These are phyloP conservation scores for Chrysosporium keratinophilum DNA, from an alignment of 2,329 filamentous ascomycete genomes.

Conservation along the genomic window DNA sequence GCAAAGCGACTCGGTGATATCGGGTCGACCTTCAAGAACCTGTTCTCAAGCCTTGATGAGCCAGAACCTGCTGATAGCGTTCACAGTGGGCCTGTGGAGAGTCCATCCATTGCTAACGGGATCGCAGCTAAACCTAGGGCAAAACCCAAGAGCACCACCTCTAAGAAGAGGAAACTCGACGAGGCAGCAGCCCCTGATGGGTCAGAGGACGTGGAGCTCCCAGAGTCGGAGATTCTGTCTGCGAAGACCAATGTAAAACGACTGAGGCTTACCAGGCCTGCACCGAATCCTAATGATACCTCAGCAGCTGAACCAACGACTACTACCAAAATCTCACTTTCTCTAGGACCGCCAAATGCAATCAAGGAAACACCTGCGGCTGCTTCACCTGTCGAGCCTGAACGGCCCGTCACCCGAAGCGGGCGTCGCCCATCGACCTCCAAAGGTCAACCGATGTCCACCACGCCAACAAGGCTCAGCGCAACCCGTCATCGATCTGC, in stretches of 20 bases:
- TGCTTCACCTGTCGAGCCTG: conserved; percentile 12
- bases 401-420: conserved; percentile 11
- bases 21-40: conserved; percentile 30
- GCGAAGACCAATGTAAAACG: conserved; percentile 27
- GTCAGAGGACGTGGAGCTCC: conserved; percentile 18
- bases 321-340: conserved; percentile 12
- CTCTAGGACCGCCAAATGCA: conserved; percentile 13
- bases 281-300: conserved; percentile 15
- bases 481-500: conserved; percentile 20
- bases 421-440: conserved; percentile 16
- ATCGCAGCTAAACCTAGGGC: conserved; percentile 20
- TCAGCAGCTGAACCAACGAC: conserved; percentile 14
- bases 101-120: conserved; percentile 20
- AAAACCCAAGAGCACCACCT: conserved; percentile 20
- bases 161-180: conserved; percentile 48
- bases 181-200: conserved; percentile 30
- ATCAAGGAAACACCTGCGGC: conserved; percentile 10
- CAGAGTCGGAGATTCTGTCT: conserved; percentile 17
- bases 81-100: conserved; percentile 20
- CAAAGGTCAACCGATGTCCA: conserved; percentile 19
- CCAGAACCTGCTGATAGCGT: conserved; percentile 16
- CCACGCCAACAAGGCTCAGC: conserved; percentile 15
- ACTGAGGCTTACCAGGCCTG: conserved; percentile 29
- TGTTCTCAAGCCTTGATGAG: conserved; percentile 25
- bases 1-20: conserved; percentile 31